These are phyloP conservation scores for Achaetomium macrosporum DNA, from an alignment of 2,329 filamentous ascomycete species.

Conservation along the genomic window DNA sequence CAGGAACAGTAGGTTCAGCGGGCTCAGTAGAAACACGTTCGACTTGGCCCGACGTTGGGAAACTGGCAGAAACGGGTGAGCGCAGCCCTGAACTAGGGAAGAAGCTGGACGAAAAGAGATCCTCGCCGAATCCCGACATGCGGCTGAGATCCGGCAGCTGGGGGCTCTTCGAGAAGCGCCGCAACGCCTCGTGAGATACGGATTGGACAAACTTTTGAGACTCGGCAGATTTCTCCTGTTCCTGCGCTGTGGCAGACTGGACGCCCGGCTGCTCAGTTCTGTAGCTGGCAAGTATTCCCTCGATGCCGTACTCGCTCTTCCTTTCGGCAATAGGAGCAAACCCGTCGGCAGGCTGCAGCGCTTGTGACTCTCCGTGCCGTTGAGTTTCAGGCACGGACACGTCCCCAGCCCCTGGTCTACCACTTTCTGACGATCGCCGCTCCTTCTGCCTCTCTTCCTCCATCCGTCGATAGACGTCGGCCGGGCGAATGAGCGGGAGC, in stretches of 20 bases:
- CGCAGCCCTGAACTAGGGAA: conserved; percentile 19
- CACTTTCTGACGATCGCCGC: conserved; percentile 51
- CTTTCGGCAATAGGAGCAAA: conserved; percentile 52
- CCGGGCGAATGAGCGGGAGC: conserved; percentile 62
- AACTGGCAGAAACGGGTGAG: conserved; percentile 4
- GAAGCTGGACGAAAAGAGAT: conserved; percentile 44
- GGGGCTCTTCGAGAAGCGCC: conserved; percentile 46
- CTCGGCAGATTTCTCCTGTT: conserved; percentile 1
- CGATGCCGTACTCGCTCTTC: conserved; percentile 54
- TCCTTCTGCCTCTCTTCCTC: conserved; percentile 58
- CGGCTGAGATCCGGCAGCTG: conserved; percentile 53
- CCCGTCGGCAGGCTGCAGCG: conserved; percentile 24
- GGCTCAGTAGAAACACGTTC: not conserved
- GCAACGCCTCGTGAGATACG: conserved; percentile 19
- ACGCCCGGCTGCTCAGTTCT: conserved; percentile 11
- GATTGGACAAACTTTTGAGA: conserved; percentile 1
- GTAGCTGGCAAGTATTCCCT: conserved; percentile 33
- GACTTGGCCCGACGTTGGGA: not conserved
- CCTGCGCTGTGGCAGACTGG: not conserved
- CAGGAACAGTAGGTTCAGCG: not conserved
- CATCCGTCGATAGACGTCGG: conserved; percentile 70
- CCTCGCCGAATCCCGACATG: conserved; percentile 55
- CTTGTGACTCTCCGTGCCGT: not conserved
- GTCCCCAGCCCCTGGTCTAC: conserved; percentile 43
- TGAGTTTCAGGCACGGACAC: not conserved